phyloP scores from a whole-genome alignment of 495 filamentous ascomycete genomes.

The Aspergillus sclerotiicarbonarius region DNA sequence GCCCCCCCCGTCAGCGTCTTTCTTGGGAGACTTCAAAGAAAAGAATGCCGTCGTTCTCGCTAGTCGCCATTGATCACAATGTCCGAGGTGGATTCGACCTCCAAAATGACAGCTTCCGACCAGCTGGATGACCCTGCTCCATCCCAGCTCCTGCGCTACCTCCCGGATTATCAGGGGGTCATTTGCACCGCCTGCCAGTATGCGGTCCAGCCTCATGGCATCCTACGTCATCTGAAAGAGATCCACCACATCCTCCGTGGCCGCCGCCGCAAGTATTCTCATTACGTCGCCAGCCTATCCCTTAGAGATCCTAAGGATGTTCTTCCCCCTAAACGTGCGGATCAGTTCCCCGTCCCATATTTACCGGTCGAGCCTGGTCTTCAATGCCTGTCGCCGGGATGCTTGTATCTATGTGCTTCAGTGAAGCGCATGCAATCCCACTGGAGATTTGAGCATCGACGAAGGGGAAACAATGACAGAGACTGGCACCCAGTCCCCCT shows the following conservation, averaged over 20 bases:
- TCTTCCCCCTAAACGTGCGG: conserved; percentile 5
- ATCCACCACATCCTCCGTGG: conserved; percentile 31
- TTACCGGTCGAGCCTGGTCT: conserved; percentile 30
- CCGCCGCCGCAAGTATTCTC: conserved; percentile 22
- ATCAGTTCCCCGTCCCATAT: conserved; percentile 29
- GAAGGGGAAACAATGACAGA: conserved; percentile 1
- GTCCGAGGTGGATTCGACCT: neutral
- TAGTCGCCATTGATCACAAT: neutral
- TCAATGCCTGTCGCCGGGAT: conserved; percentile 20
- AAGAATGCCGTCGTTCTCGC: neutral
- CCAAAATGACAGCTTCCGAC: neutral
- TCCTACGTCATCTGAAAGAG: conserved; percentile 39
- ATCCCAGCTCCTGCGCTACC: neutral
- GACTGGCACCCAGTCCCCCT: conserved; percentile 21
- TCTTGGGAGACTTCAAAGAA: neutral
- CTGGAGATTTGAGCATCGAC: conserved; percentile 22
- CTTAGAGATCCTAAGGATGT: conserved; percentile 21
- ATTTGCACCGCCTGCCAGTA: conserved; percentile 23
- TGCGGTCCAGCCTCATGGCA: conserved; percentile 34
- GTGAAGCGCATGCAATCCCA: conserved; percentile 34
- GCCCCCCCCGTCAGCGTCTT: neutral
- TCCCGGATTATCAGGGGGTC: neutral
- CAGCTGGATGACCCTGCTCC: neutral
- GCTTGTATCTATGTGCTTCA: conserved; percentile 27
- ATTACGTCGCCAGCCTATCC: conserved; percentile 15